Evolutionary conservation across 257 asterid genomes (phyloP).

Genomic region (Nicotiana undulata): DNA sequence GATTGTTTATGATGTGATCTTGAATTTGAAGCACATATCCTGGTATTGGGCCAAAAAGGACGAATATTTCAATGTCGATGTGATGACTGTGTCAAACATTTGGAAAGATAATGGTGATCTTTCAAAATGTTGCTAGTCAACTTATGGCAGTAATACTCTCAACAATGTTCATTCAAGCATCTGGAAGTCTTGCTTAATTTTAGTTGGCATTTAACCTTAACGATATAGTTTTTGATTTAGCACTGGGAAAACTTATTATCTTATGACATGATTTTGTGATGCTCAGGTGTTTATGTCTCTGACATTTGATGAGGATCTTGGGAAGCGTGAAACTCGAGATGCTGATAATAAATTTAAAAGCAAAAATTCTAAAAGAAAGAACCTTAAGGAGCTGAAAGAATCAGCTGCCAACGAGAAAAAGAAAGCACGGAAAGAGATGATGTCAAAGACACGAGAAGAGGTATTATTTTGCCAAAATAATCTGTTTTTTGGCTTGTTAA

Average conservation of each 20-base stretch:
- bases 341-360: slow-evolving; percentile 38
- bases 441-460: slow-evolving; percentile 82
- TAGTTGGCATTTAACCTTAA: background rate
- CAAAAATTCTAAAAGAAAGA: slow-evolving; percentile 54
- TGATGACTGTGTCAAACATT: background rate
- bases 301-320: slow-evolving; percentile 83
- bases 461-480: slow-evolving; percentile 26
- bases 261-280: background rate
- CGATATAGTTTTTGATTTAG: background rate
- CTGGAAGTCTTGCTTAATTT: background rate
- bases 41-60: background rate
- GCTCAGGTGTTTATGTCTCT: slow-evolving; percentile 64
- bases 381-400: slow-evolving; percentile 49
- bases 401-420: slow-evolving; percentile 55
- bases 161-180: background rate
- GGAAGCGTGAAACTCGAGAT: slow-evolving; percentile 47
- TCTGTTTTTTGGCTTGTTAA: slow-evolving; percentile 1
- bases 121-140: background rate
- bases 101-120: background rate
- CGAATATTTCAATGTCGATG: background rate
- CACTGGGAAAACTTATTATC: background rate
- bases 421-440: slow-evolving; percentile 49
- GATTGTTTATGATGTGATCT: slow-evolving; percentile 1
- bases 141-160: background rate
- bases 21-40: background rate